A percentile compares a stretch with the other conserved stretches of the same genome.
Evolutionary conservation across 371 early-diverging fungal genomes (phyloP).

Genomic region (Rhizopus stolonifer): DNA sequence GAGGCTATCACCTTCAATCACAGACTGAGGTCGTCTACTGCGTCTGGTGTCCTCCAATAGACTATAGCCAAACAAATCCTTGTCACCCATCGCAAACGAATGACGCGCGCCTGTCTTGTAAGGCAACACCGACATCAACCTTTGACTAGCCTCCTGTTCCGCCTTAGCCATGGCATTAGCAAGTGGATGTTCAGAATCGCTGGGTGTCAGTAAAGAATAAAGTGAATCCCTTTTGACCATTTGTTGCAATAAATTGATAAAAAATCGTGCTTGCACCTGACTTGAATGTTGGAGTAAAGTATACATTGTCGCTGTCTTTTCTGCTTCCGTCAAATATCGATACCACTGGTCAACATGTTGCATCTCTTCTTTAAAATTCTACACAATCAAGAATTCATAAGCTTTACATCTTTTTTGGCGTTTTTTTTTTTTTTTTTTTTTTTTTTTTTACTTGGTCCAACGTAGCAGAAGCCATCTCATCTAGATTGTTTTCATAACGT

Average conservation of each 20-base stretch:
- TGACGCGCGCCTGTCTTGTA: constrained; percentile 68
- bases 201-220: constrained; percentile 60
- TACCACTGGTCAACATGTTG: constrained; percentile 94
- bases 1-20: constrained; percentile 32
- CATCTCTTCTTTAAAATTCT: constrained; percentile 88
- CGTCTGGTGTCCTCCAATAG: constrained; percentile 19
- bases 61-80: constrained; percentile 48
- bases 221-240: constrained; percentile 79
- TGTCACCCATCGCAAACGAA: constrained; percentile 68
- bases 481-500: constrained; percentile 89
- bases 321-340: constrained; percentile 81
- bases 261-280: constrained; percentile 89
- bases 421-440: not conserved
- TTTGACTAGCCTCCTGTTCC: constrained; percentile 60
- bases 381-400: too few relatives aligned
- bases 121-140: constrained; percentile 53
- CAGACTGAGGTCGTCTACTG: constrained; percentile 30
- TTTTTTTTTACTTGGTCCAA: constrained; percentile 63
- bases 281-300: constrained; percentile 83
- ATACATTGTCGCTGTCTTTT: constrained; percentile 88
- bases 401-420: too few relatives aligned
- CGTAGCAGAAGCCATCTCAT: constrained; percentile 90
- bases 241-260: constrained; percentile 85
- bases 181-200: constrained; percentile 60
- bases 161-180: constrained; percentile 63